phyloP scores from a whole-genome alignment of 2,329 filamentous ascomycete species.

The Ophiocordyceps australis region DNA sequence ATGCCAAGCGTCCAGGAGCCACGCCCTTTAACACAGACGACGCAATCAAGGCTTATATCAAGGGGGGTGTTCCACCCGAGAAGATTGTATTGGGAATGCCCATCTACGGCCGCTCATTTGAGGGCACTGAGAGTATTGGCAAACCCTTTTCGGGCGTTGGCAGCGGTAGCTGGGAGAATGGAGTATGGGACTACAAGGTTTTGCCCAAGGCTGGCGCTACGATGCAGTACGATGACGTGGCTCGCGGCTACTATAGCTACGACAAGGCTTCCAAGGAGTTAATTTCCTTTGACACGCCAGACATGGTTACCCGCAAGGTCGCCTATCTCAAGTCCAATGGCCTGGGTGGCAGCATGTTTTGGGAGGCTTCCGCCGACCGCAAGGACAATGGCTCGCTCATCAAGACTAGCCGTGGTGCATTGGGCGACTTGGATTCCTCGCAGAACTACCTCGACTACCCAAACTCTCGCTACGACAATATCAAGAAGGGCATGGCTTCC shows the following conservation, averaged over 20 bases:
- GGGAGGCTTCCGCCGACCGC: constrained; percentile 59
- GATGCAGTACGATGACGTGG: constrained; percentile 35
- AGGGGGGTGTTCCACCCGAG: constrained; percentile 36
- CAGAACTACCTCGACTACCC: constrained; percentile 34
- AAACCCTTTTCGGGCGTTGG: constrained; percentile 44
- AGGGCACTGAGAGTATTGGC: constrained; percentile 43
- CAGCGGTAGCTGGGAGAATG: constrained; percentile 51
- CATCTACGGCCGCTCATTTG: constrained; percentile 20
- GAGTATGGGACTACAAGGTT: constrained; percentile 67
- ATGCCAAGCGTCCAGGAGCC: constrained; percentile 27
- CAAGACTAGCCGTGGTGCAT: constrained; percentile 21
- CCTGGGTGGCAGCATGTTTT: constrained; percentile 70
- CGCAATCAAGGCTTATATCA: constrained; percentile 48
- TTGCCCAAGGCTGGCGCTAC: constrained; percentile 44
- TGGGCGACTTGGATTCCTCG: constrained; percentile 21
- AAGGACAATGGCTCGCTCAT: constrained; percentile 42
- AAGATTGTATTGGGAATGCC: constrained; percentile 71
- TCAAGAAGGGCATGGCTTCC: constrained; percentile 16
- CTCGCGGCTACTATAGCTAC: constrained; percentile 54
- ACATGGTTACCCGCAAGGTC: constrained; percentile 42
- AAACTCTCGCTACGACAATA: constrained; percentile 34
- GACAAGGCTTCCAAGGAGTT: constrained; percentile 40
- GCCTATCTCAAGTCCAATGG: constrained; percentile 41
- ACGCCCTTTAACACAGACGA: constrained; percentile 54
- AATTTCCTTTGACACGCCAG: constrained; percentile 53